Evolutionary conservation across 768 basidiomycete genomes (phyloP).

Genomic region (Lentinula lateritia): DNA sequence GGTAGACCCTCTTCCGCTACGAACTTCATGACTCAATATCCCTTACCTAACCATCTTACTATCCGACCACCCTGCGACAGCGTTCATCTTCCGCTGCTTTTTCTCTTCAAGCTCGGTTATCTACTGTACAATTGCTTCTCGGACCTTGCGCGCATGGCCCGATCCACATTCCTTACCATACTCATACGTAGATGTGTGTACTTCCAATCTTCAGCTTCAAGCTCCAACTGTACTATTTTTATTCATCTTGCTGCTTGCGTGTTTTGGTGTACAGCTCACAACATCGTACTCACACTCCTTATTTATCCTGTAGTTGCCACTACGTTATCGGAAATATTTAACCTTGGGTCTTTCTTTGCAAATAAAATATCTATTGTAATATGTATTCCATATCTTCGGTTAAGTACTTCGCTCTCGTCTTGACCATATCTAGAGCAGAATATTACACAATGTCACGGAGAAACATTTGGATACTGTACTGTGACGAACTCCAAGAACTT

Average conservation of each 20-base stretch:
- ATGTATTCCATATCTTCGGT: not conserved
- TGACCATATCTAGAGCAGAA: no score
- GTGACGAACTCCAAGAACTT: no score
- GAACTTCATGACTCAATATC: not conserved
- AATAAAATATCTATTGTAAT: not conserved
- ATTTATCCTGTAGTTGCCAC: slow-evolving; percentile 3
- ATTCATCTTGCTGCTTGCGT: not conserved
- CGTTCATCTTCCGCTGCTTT: no score
- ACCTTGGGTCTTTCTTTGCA: not conserved
- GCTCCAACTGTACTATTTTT: not conserved
- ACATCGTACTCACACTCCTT: slow-evolving; percentile 1
- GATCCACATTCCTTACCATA: slow-evolving; percentile 2
- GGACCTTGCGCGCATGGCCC: not conserved
- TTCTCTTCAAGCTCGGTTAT: not conserved
- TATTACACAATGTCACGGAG: no score
- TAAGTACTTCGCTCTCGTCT: no score
- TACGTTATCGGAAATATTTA: not conserved
- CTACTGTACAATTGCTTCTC: not conserved
- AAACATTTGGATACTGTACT: no score
- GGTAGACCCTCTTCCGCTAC: not conserved
- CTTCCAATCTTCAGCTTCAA: not conserved
- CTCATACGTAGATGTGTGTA: not conserved
- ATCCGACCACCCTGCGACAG: not conserved
- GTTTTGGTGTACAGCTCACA: not conserved
- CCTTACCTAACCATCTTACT: not conserved